phyloP scores from a whole-genome alignment of 2,329 filamentous ascomycete species.

The Exophiala lecanii-corni region DNA sequence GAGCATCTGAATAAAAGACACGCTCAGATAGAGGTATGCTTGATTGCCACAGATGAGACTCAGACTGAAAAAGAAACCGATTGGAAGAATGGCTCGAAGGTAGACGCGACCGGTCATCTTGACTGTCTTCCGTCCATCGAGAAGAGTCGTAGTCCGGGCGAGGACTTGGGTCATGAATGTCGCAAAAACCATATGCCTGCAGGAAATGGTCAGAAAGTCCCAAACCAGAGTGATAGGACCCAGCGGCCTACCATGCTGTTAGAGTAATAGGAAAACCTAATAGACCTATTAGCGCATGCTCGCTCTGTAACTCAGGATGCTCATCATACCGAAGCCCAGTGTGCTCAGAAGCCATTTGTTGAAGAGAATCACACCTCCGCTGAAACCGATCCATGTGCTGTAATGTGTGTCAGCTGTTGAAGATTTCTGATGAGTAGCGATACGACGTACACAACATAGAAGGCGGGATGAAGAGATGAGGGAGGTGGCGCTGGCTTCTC shows the following conservation, averaged over 20 bases:
- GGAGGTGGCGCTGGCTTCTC: constrained; percentile 66
- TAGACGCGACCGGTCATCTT: constrained; percentile 97
- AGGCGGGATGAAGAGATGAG: constrained; percentile 66
- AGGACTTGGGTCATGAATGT: constrained; percentile 92
- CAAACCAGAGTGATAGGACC: background rate
- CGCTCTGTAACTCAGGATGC: background rate
- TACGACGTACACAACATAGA: constrained; percentile 66
- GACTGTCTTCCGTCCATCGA: constrained; percentile 91
- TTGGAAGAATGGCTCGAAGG: constrained; percentile 86
- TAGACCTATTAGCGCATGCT: background rate
- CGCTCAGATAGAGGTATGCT: constrained; percentile 90
- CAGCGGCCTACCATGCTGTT: constrained; percentile 63
- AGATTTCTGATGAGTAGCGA: no score
- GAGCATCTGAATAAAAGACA: constrained; percentile 98
- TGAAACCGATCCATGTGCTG: constrained; percentile 88
- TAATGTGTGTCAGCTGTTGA: constrained; percentile 2
- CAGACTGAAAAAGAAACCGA: constrained; percentile 92
- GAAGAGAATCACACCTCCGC: constrained; percentile 93
- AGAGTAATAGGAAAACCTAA: constrained; percentile 42
- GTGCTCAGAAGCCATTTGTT: constrained; percentile 98
- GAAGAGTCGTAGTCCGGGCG: constrained; percentile 79
- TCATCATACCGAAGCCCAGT: constrained; percentile 48
- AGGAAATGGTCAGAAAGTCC: background rate
- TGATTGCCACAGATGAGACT: constrained; percentile 95
- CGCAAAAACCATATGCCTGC: constrained; percentile 76